Conservation (phyloP, 208 protist species). For the Crithidia brevicula region DNA sequence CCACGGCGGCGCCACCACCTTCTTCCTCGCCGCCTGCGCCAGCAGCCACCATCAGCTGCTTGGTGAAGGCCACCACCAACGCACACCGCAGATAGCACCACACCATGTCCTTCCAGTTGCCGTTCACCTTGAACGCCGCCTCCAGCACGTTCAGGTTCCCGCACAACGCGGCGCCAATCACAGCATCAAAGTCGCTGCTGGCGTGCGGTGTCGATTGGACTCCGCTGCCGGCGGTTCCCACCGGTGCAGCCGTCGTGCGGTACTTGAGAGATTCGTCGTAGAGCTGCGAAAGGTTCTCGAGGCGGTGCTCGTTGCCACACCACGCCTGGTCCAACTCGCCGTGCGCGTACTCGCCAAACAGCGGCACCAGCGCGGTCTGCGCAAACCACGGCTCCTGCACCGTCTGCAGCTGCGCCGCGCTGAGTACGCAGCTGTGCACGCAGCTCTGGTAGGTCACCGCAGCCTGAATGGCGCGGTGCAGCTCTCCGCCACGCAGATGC, state of each 20-base stretch:
- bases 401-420: slow-evolving; percentile 79
- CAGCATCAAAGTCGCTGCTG: slow-evolving; percentile 33
- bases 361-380: slow-evolving; percentile 58
- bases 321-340: slow-evolving; percentile 59
- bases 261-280: slow-evolving; percentile 59
- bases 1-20: not conserved
- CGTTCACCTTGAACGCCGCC: slow-evolving; percentile 51
- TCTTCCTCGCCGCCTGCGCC: slow-evolving; percentile 23
- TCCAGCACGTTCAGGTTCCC: slow-evolving; percentile 74
- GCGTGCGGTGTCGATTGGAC: not conserved
- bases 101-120: slow-evolving; percentile 65
- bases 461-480: slow-evolving; percentile 62
- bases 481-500: slow-evolving; percentile 70
- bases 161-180: slow-evolving; percentile 77
- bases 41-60: slow-evolving; percentile 53
- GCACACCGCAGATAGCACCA: slow-evolving; percentile 81
- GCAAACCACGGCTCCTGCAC: slow-evolving; percentile 74
- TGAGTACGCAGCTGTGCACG: slow-evolving; percentile 80
- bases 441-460: slow-evolving; percentile 56
- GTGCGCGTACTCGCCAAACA: slow-evolving; percentile 89
- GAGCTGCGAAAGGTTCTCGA: slow-evolving; percentile 77
- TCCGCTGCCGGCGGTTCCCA: slow-evolving; percentile 4
- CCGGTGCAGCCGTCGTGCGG: slow-evolving; percentile 6
- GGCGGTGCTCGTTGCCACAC: slow-evolving; percentile 73
- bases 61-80: slow-evolving; percentile 75